A percentile compares a stretch with the other conserved stretches of the same genome.
These are phyloP conservation scores for Geosmithia flava DNA, from an alignment of 2,329 filamentous ascomycete species.

Conservation along the genomic window DNA sequence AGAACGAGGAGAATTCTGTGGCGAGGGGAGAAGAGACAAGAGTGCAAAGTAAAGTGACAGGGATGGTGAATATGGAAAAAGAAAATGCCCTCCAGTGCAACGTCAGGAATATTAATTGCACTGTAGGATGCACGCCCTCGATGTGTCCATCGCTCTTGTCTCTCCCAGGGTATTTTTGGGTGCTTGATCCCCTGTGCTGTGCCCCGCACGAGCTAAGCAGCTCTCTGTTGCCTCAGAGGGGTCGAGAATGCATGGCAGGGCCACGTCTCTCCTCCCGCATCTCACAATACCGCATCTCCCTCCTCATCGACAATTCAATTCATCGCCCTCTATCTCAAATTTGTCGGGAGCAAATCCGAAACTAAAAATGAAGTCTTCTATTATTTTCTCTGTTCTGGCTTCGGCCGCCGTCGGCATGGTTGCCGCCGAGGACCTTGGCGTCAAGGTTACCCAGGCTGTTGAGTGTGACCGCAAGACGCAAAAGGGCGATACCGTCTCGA, in stretches of 20 bases:
- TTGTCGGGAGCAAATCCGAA: neutral
- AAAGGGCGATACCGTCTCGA: constrained; percentile 66
- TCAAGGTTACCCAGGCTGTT: constrained; percentile 62
- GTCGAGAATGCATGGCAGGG: too few species aligned
- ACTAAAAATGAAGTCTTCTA: constrained; percentile 34
- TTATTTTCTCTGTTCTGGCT: constrained; percentile 37
- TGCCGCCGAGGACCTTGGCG: constrained; percentile 53
- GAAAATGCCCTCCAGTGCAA: too few species aligned
- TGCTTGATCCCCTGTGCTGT: neutral
- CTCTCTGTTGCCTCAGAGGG: neutral
- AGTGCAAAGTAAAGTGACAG: too few species aligned
- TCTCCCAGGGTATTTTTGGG: neutral
- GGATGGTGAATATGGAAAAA: too few species aligned
- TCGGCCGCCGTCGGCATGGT: constrained; percentile 39
- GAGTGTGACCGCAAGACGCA: constrained; percentile 69
- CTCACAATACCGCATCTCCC: neutral
- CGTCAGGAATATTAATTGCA: too few species aligned
- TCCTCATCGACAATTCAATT: neutral
- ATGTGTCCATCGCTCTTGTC: neutral
- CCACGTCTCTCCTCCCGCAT: neutral
- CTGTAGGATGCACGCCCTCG: too few species aligned
- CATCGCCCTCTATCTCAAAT: neutral
- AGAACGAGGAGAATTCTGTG: too few species aligned
- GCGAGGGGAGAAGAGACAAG: too few species aligned
- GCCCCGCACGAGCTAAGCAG: neutral